Evolutionary conservation across 2,329 filamentous ascomycete genomes (phyloP).

Genomic region (Beauveria asiatica): DNA sequence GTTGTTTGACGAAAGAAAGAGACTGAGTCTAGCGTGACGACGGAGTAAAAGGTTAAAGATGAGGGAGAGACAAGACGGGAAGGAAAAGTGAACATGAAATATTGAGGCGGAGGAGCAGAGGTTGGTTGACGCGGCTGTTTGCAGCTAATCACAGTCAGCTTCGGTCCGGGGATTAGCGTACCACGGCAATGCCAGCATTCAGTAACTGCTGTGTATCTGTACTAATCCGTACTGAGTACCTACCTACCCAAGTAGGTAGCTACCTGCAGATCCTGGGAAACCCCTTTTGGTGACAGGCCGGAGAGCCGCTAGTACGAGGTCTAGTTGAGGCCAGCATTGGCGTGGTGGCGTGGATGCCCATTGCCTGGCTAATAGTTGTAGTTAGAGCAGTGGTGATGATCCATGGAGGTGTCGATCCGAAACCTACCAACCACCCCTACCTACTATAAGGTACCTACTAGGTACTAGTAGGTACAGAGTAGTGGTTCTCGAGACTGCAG

Average conservation of each 20-base stretch:
- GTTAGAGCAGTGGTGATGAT: background rate
- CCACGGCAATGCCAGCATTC: background rate
- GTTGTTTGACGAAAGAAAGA: background rate
- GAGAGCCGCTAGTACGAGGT: background rate
- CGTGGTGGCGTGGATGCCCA: background rate
- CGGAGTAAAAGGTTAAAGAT: background rate
- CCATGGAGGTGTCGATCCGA: background rate
- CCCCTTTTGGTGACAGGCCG: conserved; percentile 4
- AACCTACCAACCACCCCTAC: background rate
- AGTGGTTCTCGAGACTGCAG: background rate
- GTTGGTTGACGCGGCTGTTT: conserved; percentile 1
- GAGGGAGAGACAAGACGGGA: background rate
- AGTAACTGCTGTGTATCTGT: background rate
- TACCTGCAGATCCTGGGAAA: background rate
- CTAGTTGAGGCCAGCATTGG: background rate
- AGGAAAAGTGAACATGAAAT: background rate
- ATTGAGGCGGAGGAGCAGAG: background rate
- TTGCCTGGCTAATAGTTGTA: background rate
- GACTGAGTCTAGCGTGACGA: background rate
- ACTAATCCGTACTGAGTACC: background rate
- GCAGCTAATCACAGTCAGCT: background rate
- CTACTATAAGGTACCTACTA: too few relatives aligned
- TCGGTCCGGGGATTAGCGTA: background rate
- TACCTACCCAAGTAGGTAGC: too few relatives aligned
- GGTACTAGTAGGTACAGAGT: background rate